These are phyloP conservation scores for Solidago caesia DNA, from an alignment of 129 eudicot species.

Conservation along the genomic window DNA sequence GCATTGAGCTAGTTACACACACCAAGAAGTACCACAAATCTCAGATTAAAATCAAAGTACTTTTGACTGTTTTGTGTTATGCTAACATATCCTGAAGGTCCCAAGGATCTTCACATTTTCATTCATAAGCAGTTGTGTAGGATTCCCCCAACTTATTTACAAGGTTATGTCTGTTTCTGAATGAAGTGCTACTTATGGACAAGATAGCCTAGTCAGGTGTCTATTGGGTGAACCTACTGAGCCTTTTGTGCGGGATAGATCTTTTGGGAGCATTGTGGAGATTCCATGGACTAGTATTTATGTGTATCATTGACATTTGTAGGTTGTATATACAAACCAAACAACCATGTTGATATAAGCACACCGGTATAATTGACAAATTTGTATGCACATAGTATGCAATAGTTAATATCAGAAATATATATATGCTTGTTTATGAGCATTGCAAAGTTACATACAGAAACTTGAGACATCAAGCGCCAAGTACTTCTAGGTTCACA, in stretches of 20 bases:
- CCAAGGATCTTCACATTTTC: neutral
- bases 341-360: neutral
- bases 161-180: neutral
- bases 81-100: neutral
- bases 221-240: neutral
- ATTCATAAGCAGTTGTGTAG: neutral
- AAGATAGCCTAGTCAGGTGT: neutral
- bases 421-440: neutral
- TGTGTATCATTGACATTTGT: neutral
- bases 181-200: neutral
- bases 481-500: neutral
- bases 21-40: neutral
- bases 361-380: neutral
- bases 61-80: neutral
- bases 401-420: slow-evolving; percentile 5
- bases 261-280: neutral
- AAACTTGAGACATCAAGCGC: neutral
- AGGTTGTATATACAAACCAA: neutral
- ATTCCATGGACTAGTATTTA: neutral
- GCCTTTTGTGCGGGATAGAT: neutral
- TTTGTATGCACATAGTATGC: neutral
- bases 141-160: neutral
- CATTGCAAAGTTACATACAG: neutral
- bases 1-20: too few species aligned
- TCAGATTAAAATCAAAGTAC: neutral